Evolutionary conservation across 176 grass and related monocot genomes (phyloP).

Genomic region (Aegilops umbellulata): DNA sequence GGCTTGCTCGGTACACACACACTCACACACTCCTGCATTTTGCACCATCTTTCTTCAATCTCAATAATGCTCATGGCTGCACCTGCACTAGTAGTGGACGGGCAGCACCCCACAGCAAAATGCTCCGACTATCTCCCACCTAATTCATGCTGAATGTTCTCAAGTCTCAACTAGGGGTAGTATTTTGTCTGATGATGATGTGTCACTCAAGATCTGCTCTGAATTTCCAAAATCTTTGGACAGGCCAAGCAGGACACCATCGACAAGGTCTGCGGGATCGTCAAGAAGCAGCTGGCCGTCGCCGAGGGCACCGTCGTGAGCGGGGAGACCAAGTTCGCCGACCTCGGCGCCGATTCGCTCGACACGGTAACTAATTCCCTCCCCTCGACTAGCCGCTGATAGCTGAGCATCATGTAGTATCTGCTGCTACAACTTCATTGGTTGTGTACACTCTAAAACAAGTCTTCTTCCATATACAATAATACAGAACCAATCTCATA

Average conservation of each 20-base stretch:
- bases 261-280: conserved; percentile 44
- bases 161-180: neutral
- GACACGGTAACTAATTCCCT: conserved; percentile 54
- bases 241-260: conserved; percentile 50
- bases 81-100: no score
- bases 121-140: no score
- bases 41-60: no score
- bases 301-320: neutral
- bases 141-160: no score
- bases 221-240: neutral
- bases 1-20: conserved; percentile 42
- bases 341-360: conserved; percentile 65
- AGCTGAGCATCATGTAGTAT: no score
- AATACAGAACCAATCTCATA: no score
- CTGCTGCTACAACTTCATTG: neutral
- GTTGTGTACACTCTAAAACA: no score
- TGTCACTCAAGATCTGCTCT: neutral
- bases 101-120: no score
- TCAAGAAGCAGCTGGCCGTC: conserved; percentile 53
- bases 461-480: no score
- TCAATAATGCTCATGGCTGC: neutral
- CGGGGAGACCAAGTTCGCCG: conserved; percentile 55
- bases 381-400: no score
- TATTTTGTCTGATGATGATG: neutral
- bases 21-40: neutral